Evolutionary conservation across 257 asterid species (phyloP).

Genomic region (Hygrophila difformis): DNA sequence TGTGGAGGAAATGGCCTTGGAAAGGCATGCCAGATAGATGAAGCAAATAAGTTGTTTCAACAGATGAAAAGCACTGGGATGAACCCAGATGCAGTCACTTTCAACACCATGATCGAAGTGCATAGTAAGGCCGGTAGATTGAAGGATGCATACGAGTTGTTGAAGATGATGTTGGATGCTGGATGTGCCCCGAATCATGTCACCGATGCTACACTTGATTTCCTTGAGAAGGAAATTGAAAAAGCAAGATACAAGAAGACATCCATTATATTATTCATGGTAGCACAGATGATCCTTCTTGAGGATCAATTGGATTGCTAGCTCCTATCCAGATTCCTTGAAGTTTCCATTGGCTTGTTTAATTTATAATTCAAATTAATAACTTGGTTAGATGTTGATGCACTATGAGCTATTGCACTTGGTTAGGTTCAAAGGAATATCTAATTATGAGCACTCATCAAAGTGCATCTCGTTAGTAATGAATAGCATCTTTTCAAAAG

Average conservation of each 20-base stretch:
- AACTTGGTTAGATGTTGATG: too few species aligned
- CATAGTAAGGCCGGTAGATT: conserved; percentile 69
- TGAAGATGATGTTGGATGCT: conserved; percentile 83
- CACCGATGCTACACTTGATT: conserved; percentile 77
- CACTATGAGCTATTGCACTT: too few species aligned
- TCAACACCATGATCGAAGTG: conserved; percentile 79
- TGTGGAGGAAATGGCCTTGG: conserved; percentile 70
- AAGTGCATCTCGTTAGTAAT: too few species aligned
- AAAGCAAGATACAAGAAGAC: conserved; percentile 58
- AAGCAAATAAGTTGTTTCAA: conserved; percentile 47
- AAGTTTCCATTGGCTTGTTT: too few species aligned
- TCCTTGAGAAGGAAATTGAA: conserved; percentile 67
- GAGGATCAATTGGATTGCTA: too few species aligned
- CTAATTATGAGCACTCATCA: too few species aligned
- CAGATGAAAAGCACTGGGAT: conserved; percentile 78
- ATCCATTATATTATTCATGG: too few species aligned
- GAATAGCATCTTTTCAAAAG: too few species aligned
- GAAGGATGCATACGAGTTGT: conserved; percentile 68
- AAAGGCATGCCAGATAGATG: conserved; percentile 69
- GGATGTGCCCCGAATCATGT: conserved; percentile 93
- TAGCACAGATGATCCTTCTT: too few species aligned
- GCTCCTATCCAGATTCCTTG: too few species aligned
- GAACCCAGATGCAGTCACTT: conserved; percentile 85
- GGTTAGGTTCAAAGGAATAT: too few species aligned
- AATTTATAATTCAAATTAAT: too few species aligned